These are phyloP conservation scores for Penicillium paradoxum DNA, from an alignment of 495 filamentous ascomycete species.

Conservation along the genomic window DNA sequence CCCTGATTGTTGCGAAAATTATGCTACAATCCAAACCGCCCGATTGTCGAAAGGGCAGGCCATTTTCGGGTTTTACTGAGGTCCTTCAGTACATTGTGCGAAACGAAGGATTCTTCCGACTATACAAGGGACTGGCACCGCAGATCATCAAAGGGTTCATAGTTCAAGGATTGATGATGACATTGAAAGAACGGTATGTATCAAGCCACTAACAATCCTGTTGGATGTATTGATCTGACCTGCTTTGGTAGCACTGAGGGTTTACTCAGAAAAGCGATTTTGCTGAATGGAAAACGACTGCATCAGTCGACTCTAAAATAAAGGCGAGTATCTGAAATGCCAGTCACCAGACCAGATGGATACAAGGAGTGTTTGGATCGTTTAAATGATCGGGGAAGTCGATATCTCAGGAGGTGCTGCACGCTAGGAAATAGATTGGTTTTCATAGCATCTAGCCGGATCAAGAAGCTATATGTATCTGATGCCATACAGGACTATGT, in stretches of 20 bases:
- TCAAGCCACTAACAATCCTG: background rate
- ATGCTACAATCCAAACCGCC: constrained; percentile 83
- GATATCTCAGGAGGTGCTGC: too few relatives aligned
- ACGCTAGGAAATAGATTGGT: too few relatives aligned
- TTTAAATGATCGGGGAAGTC: background rate
- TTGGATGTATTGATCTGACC: background rate
- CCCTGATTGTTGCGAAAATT: constrained; percentile 88
- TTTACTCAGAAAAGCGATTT: background rate
- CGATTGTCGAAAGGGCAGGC: constrained; percentile 66
- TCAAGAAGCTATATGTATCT: too few relatives aligned
- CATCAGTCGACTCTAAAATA: background rate
- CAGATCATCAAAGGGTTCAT: constrained; percentile 81
- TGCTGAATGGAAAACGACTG: background rate
- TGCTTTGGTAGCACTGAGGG: constrained; percentile 2
- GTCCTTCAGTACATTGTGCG: constrained; percentile 79
- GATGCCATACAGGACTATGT: too few relatives aligned
- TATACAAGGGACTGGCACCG: constrained; percentile 86
- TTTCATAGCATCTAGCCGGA: too few relatives aligned
- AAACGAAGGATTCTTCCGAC: constrained; percentile 68
- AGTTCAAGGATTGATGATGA: constrained; percentile 91
- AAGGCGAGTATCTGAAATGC: background rate
- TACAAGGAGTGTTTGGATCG: background rate
- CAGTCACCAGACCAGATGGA: background rate
- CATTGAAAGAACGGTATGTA: constrained; percentile 86
- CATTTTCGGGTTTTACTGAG: constrained; percentile 78